These are phyloP conservation scores for Acanthamoeba lenticulata DNA, from an alignment of 208 protist genomes.

Conservation along the genomic window DNA sequence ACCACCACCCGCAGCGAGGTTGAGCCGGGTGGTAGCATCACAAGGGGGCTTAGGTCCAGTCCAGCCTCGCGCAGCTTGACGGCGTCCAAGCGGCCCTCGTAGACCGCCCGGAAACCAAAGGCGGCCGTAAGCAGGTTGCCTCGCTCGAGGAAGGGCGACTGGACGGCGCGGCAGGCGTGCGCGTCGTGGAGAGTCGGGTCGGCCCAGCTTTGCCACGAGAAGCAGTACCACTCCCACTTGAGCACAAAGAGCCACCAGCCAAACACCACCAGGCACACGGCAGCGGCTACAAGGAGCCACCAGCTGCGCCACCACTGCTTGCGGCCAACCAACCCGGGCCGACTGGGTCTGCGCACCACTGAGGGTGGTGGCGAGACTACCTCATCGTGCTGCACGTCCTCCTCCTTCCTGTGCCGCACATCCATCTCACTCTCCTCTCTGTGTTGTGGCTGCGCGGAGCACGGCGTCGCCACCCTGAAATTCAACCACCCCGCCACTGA, in stretches of 20 bases:
- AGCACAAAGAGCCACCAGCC: constrained; percentile 16
- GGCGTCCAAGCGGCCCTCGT: background rate
- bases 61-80: background rate
- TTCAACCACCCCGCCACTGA: no score
- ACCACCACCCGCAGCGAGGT: background rate
- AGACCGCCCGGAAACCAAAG: background rate
- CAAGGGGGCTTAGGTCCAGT: background rate
- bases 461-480: no score
- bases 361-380: no score
- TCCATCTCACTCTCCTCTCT: no score
- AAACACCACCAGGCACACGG: background rate
- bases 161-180: background rate
- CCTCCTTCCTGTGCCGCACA: no score
- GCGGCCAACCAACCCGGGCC: no score
- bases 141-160: background rate
- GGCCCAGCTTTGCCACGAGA: background rate
- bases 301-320: background rate
- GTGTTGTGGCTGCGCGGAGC: no score
- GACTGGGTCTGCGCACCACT: no score
- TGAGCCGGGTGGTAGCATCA: background rate
- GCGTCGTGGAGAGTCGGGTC: background rate
- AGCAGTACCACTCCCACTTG: constrained; percentile 31
- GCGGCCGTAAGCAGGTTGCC: background rate
- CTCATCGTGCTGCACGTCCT: no score
- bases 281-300: background rate